Conservation (phyloP, 2,329 filamentous ascomycete species). For the Hypoxylon sp. region DNA sequence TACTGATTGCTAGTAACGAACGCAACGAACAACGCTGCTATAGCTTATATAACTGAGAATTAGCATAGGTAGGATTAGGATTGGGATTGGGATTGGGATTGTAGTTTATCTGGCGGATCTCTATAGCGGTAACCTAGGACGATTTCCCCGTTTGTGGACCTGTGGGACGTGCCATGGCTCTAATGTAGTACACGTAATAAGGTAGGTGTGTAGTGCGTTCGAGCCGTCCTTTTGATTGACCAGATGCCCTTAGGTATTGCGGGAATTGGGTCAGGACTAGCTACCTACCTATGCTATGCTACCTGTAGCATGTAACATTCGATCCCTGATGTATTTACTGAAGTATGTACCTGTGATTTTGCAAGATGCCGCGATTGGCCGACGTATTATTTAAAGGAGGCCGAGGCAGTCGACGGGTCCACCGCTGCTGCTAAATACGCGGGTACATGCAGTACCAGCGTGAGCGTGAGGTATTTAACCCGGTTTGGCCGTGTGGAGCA, state of each 20-base stretch:
- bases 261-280: constrained; percentile 19
- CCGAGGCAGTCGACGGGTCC: constrained; percentile 16
- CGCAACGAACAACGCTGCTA: constrained; percentile 4
- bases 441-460: constrained; percentile 6
- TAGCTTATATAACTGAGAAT: constrained; percentile 20
- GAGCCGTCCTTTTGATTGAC: constrained; percentile 17
- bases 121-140: constrained; percentile 37
- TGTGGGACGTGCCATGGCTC: constrained; percentile 31
- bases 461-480: constrained; percentile 10
- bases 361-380: constrained; percentile 41
- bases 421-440: constrained; percentile 21
- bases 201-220: constrained; percentile 14
- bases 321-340: constrained; percentile 22
- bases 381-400: constrained; percentile 28
- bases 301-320: constrained; percentile 28
- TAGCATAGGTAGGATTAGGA: background rate
- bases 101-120: constrained; percentile 45
- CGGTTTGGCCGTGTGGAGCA: constrained; percentile 33
- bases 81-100: constrained; percentile 2
- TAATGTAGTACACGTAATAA: constrained; percentile 38
- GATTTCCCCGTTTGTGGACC: constrained; percentile 42
- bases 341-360: constrained; percentile 14
- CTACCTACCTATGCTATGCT: constrained; percentile 2
- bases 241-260: constrained; percentile 16
- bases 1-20: constrained; percentile 20